These are phyloP conservation scores for Ophiostoma triangulosporum DNA, from an alignment of 2,329 filamentous ascomycete genomes.

Conservation along the genomic window DNA sequence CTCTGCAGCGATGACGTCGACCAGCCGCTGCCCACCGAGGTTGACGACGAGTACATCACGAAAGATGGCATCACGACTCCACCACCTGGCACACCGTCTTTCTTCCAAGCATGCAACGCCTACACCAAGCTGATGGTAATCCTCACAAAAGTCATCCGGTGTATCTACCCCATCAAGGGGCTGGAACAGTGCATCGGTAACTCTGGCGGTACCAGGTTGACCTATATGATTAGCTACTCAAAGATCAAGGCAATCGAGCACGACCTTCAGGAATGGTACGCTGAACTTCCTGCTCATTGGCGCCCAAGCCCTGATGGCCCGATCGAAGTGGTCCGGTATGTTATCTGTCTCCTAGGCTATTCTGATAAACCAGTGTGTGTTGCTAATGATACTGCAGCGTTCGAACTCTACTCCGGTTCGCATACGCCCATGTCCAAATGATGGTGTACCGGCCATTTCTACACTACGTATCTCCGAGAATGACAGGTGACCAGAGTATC, in stretches of 20 bases:
- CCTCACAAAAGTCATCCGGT: conserved; percentile 49
- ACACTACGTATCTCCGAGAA: conserved; percentile 62
- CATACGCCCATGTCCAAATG: conserved; percentile 73
- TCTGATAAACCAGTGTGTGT: too few species aligned
- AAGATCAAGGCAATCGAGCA: conserved; percentile 51
- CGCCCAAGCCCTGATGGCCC: conserved; percentile 66
- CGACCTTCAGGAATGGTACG: conserved; percentile 50
- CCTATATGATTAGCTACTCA: conserved; percentile 49
- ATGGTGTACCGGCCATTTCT: conserved; percentile 73
- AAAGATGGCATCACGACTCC: conserved; percentile 40
- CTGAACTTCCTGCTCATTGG: conserved; percentile 58
- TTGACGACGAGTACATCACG: conserved; percentile 56
- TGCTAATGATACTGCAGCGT: conserved; percentile 20
- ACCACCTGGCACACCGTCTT: conserved; percentile 41
- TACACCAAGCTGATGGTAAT: conserved; percentile 51
- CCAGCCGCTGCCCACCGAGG: conserved; percentile 48
- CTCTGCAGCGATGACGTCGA: conserved; percentile 53
- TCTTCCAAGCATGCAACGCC: conserved; percentile 52
- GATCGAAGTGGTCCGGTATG: conserved; percentile 54
- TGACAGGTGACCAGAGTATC: conserved; percentile 41
- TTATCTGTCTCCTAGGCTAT: too few species aligned
- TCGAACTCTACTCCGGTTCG: conserved; percentile 65
- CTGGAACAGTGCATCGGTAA: conserved; percentile 32
- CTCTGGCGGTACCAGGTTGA: conserved; percentile 29
- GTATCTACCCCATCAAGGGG: conserved; percentile 51